Base-by-base conservation (phyloP, 495 filamentous ascomycete genomes). In the Aspergillus cristatus region DNA sequence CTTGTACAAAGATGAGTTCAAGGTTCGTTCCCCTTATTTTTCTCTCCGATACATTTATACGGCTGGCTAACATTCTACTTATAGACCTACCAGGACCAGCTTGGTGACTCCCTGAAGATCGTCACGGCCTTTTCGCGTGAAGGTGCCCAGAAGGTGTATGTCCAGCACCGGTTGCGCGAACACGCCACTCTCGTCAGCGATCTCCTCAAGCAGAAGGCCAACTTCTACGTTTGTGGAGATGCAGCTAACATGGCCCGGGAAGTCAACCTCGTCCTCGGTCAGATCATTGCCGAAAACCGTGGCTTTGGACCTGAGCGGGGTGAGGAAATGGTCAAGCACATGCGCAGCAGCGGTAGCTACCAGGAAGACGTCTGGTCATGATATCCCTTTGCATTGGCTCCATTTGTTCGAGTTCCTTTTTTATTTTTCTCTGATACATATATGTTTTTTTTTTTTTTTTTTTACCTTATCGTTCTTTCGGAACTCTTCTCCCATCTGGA, bases 141-240 rank as follows among this genome's bases (percentile, higher is more conserved):
- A 42, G 44, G 48, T 18, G 31, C 54, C 18, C 66, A 86, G 59
- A 99, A 99, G 69, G 84, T 99, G 24, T 99, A 99, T 54, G 91
- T 99, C 5, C 91, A 99, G 62, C 89, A 99, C 61, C 72, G 84
- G 42, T 71, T 99, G 40, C 75, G 81, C 59, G 86, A 96, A 60
- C 67, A 78, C 15, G 84, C 86, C 18, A 71, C 80, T 36, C 76
- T 94, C 45, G 73, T 99, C 64, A 91, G 94, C 59, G 76, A 89
- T 46, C 78, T 99, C 2, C 70, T 99, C 8, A 68, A 84, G 54
- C 86, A 96, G 57, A 82, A 81, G 53, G 90, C 83, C 12, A 95
- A 90, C 62, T 86, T 99, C 67, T 99, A 99, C 56, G 91, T 99
- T 24, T 99, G 91, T 53, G 91, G 91, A 64, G 91, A 99, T 50